Base-by-base conservation (phyloP, 83 land plant genomes). In the Thuja plicata region DNA sequence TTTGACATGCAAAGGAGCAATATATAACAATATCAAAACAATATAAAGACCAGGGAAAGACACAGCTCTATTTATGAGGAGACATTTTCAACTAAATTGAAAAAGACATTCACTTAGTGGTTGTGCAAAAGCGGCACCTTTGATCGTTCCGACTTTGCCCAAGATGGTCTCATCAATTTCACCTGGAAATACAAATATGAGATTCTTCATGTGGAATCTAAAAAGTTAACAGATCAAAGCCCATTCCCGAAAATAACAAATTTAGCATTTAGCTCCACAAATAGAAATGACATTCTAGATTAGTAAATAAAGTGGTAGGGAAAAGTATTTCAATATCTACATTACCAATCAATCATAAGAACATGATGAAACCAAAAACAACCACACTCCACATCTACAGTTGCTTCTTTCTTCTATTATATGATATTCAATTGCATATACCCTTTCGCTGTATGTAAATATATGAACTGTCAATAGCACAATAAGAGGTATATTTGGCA, bases 181-280 rank as follows among this genome's bases (percentile, higher is more conserved):
- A 86, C 87, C 87, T 86, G 43, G 87, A 86, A 86, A 86, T 15
- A 37, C 66, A 83, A 83, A 83, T 34, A 46, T n/a, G n/a, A 46
- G 19, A 27, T 46, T 21, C 52, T 83, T 83, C 54, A 24, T 24
- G 40, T 40, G 43, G 46, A 41, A 40, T 41, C n/a, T 41, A 80
- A 24, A 80, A 24, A 41, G 2, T 80, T 48, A 17, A 66, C 6
- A 66, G 71, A 66, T 66, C n/a, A 24, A 66, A 27, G 71, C 8
- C 71, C 71, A 66, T 66, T 24, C 21, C 66, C 37, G 15, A 27
- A 38, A 35, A 78, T 32, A 77, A 19, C 5, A 60, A 60, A 19
- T 21, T 60, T 60, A 60, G 27, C 66, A 60, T 60, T 60, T 21
- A 60, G 66, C 66, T 60, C 66, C 66, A 60, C 66, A 60, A 60